Conservation (phyloP, 495 filamentous ascomycete genomes). For the Neurospora sublineolata region DNA sequence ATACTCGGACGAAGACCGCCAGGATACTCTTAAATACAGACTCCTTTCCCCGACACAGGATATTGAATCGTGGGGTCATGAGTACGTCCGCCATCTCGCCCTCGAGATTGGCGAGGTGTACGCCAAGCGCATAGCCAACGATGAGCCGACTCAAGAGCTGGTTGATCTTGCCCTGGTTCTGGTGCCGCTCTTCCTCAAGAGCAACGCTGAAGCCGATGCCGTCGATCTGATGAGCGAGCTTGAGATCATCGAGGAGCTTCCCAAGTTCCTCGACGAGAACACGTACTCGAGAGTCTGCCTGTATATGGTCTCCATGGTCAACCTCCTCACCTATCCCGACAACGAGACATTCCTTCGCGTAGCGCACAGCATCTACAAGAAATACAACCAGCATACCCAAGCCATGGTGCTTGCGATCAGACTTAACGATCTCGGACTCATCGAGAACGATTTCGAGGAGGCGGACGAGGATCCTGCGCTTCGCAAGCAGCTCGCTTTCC, state of each 20-base stretch:
- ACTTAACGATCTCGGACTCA: slow-evolving; percentile 74
- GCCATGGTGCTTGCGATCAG: slow-evolving; percentile 90
- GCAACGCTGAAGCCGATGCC: slow-evolving; percentile 95
- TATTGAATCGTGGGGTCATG: slow-evolving; percentile 94
- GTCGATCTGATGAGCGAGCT: slow-evolving; percentile 94
- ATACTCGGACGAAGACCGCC: slow-evolving; percentile 88
- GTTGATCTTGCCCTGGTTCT: slow-evolving; percentile 70
- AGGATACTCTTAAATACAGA: slow-evolving; percentile 92
- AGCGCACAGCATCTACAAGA: slow-evolving; percentile 83
- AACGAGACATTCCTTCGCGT: slow-evolving; percentile 87
- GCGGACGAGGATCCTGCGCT: slow-evolving; percentile 63
- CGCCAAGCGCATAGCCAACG: slow-evolving; percentile 51
- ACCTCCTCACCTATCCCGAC: slow-evolving; percentile 91
- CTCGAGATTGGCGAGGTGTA: slow-evolving; percentile 94
- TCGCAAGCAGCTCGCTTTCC: slow-evolving; percentile 89
- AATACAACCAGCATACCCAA: slow-evolving; percentile 82
- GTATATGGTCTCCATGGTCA: slow-evolving; percentile 99
- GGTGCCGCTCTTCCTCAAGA: slow-evolving; percentile 89
- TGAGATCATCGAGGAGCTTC: slow-evolving; percentile 91
- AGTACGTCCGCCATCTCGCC: slow-evolving; percentile 93
- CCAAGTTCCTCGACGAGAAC: slow-evolving; percentile 80
- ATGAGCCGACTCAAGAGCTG: slow-evolving; percentile 58
- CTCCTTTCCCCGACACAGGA: slow-evolving; percentile 82
- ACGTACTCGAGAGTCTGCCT: slow-evolving; percentile 87
- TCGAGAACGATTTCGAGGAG: slow-evolving; percentile 64